phyloP scores from a whole-genome alignment of 371 early-diverging fungal species.

The Coemansia sp. region DNA sequence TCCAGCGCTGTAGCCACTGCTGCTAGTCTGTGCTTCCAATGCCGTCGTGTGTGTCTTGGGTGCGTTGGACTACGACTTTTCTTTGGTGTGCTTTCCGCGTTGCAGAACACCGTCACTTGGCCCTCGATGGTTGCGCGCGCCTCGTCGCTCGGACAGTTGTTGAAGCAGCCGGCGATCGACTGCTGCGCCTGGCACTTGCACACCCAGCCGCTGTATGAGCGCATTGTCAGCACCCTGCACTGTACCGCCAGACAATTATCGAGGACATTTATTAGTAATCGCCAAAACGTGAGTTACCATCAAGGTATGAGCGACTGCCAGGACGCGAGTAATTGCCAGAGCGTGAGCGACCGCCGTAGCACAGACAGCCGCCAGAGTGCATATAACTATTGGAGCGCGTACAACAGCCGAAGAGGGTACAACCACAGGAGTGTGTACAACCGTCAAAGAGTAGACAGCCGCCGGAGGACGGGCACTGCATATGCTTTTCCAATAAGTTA shows the following conservation, averaged over 20 bases:
- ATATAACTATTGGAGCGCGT: too few species aligned
- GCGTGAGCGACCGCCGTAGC: too few species aligned
- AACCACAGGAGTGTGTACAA: too few species aligned
- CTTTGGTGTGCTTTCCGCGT: slow-evolving; percentile 23
- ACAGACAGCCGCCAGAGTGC: too few species aligned
- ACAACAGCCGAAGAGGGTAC: too few species aligned
- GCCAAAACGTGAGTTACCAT: too few species aligned
- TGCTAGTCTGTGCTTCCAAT: not conserved
- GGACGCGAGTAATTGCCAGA: too few species aligned
- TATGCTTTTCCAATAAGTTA: slow-evolving; percentile 1
- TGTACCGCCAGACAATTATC: slow-evolving; percentile 26
- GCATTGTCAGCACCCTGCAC: slow-evolving; percentile 17
- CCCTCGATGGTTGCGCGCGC: slow-evolving; percentile 24
- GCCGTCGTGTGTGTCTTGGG: slow-evolving; percentile 1
- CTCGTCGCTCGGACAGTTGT: slow-evolving; percentile 36
- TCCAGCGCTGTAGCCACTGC: not conserved
- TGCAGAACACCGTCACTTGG: slow-evolving; percentile 38
- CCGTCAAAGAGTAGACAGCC: too few species aligned
- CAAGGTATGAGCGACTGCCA: too few species aligned
- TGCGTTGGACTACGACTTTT: slow-evolving; percentile 8
- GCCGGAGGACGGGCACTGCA: not conserved
- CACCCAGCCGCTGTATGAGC: slow-evolving; percentile 44
- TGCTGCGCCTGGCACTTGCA: slow-evolving; percentile 46
- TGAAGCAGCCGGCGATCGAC: slow-evolving; percentile 32
- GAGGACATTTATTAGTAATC: slow-evolving; percentile 6